Percentiles rank a stretch among this genome's conserved stretches.
Evolutionary conservation across 2,329 filamentous ascomycete genomes (phyloP).

Genomic region (Verticillium isaacii): DNA sequence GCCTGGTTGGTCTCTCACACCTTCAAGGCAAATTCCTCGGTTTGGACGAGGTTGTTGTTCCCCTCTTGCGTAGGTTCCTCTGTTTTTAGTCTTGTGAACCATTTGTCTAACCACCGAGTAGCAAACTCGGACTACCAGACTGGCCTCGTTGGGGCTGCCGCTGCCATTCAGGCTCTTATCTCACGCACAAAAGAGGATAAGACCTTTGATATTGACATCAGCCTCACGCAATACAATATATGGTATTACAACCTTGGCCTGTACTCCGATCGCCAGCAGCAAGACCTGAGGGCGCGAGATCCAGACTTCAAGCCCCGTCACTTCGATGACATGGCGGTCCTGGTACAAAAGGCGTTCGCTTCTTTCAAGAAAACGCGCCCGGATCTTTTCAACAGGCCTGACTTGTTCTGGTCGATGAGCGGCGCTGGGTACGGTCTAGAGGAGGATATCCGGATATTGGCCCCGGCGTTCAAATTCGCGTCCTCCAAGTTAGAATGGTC

Average conservation of each 20-base stretch:
- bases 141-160: slow-evolving; percentile 14
- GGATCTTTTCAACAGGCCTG: slow-evolving; percentile 6
- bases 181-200: slow-evolving; percentile 11
- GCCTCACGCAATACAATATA: slow-evolving; percentile 21
- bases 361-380: slow-evolving; percentile 6
- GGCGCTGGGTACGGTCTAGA: slow-evolving; percentile 9
- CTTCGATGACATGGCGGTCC: slow-evolving; percentile 15
- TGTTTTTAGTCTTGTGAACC: too few species aligned
- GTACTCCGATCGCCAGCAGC: slow-evolving; percentile 11
- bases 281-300: slow-evolving; percentile 11
- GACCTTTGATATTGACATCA: slow-evolving; percentile 19
- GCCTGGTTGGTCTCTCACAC: slow-evolving; percentile 28
- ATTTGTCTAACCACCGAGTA: not conserved
- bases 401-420: slow-evolving; percentile 9
- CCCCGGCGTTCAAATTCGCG: slow-evolving; percentile 7
- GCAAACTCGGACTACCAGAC: slow-evolving; percentile 20
- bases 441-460: slow-evolving; percentile 6
- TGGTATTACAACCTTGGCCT: slow-evolving; percentile 17
- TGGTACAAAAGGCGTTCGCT: slow-evolving; percentile 6
- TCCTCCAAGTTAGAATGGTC: slow-evolving; percentile 5
- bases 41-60: slow-evolving; percentile 19
- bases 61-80: slow-evolving; percentile 12
- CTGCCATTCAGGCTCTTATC: slow-evolving; percentile 13
- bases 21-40: slow-evolving; percentile 32
- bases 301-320: slow-evolving; percentile 12